phyloP scores from a whole-genome alignment of 2,329 filamentous ascomycete genomes.

The Diplodia sapinea region DNA sequence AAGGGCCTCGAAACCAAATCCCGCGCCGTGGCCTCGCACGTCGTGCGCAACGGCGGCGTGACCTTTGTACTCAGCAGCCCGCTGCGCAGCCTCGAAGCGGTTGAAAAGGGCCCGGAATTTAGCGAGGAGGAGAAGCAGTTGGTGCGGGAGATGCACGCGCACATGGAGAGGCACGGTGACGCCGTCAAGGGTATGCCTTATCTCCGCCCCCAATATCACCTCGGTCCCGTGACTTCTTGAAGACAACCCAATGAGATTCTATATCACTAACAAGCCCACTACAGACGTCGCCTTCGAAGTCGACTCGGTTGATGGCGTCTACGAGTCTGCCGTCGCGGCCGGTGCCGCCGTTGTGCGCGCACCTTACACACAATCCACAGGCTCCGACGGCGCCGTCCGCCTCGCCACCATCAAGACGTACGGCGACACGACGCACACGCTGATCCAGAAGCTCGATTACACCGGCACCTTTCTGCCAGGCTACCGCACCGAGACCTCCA shows the following conservation, averaged over 20 bases:
- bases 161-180: constrained; percentile 87
- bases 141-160: constrained; percentile 76
- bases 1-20: constrained; percentile 86
- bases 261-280: background rate
- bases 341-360: constrained; percentile 67
- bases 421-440: constrained; percentile 92
- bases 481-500: constrained; percentile 63
- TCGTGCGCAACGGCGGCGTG: constrained; percentile 76
- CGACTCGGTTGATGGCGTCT: constrained; percentile 83
- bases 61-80: constrained; percentile 86
- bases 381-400: constrained; percentile 70
- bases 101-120: constrained; percentile 36
- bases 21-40: constrained; percentile 80
- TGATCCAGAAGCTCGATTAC: constrained; percentile 77
- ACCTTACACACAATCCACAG: constrained; percentile 58
- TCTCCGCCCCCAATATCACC: background rate
- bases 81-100: constrained; percentile 59
- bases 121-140: constrained; percentile 65
- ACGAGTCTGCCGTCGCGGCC: constrained; percentile 70
- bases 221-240: background rate
- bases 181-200: constrained; percentile 70
- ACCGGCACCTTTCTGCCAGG: constrained; percentile 81
- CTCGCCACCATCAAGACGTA: constrained; percentile 88
- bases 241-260: background rate
- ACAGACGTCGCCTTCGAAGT: constrained; percentile 90